Evolutionary conservation across 2,329 filamentous ascomycete species (phyloP).

Genomic region (Epichloe glyceriae): DNA sequence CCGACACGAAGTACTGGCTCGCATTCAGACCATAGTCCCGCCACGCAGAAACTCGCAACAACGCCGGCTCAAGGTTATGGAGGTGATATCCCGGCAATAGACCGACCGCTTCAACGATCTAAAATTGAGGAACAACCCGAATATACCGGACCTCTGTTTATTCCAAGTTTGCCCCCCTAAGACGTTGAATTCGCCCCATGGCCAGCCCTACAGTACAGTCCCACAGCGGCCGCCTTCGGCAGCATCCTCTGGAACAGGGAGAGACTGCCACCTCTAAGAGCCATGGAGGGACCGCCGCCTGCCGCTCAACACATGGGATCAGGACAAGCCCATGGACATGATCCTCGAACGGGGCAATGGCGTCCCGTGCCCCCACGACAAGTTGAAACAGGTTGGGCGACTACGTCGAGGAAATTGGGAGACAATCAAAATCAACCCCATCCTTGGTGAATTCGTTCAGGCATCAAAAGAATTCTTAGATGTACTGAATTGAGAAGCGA

Average conservation of each 20-base stretch:
- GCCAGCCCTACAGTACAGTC: conserved; percentile 21
- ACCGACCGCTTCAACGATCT: conserved; percentile 33
- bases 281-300: conserved; percentile 26
- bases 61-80: conserved; percentile 22
- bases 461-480: not conserved
- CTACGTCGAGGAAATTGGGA: conserved; percentile 13
- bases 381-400: conserved; percentile 25
- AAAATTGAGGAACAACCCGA: conserved; percentile 35
- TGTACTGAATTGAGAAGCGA: not conserved
- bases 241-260: conserved; percentile 26
- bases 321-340: conserved; percentile 21
- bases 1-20: conserved; percentile 23
- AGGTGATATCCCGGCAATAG: conserved; percentile 30
- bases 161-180: conserved; percentile 21
- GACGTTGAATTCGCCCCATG: conserved; percentile 29
- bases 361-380: conserved; percentile 18
- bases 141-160: conserved; percentile 26
- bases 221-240: conserved; percentile 26
- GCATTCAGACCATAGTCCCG: conserved; percentile 25
- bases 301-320: conserved; percentile 9
- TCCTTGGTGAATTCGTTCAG: conserved; percentile 1
- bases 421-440: conserved; percentile 9
- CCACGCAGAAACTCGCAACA: conserved; percentile 15
- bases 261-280: conserved; percentile 34
- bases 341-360: conserved; percentile 25